Conservation (phyloP, 2,329 filamentous ascomycete species). For the Sporothrix schenckii region DNA sequence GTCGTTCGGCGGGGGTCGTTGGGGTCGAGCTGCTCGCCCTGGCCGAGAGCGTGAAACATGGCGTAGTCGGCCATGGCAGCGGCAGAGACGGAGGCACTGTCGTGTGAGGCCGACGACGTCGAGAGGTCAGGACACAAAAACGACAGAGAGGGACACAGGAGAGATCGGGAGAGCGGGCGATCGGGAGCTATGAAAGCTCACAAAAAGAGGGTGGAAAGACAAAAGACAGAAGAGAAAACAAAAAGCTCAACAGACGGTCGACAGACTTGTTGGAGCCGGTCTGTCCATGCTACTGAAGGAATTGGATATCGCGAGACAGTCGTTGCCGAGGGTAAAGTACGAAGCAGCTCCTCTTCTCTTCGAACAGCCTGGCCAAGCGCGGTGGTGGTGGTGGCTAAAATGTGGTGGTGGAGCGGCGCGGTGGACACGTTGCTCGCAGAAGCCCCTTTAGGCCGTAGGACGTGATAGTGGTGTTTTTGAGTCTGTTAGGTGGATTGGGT, state of each 20-base stretch:
- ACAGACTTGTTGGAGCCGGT: constrained; percentile 10
- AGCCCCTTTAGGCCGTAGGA: not conserved
- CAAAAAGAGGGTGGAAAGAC: not conserved
- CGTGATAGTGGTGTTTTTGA: not conserved
- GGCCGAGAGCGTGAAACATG: constrained; percentile 56
- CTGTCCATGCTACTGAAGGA: constrained; percentile 29
- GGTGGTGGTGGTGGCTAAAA: constrained; percentile 8
- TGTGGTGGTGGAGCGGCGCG: constrained; percentile 11
- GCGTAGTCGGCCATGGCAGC: constrained; percentile 49
- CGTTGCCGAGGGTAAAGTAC: not conserved
- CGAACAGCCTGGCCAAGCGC: constrained; percentile 20
- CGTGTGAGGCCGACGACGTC: not conserved
- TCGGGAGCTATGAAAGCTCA: constrained; percentile 1
- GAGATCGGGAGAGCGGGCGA: not conserved
- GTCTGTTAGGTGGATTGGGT: not conserved
- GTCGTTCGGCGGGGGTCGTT: constrained; percentile 54
- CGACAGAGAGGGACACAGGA: not conserved
- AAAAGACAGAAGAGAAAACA: constrained; percentile 14
- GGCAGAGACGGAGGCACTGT: not conserved
- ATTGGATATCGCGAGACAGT: constrained; percentile 22
- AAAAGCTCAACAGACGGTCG: constrained; percentile 23
- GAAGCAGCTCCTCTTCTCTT: constrained; percentile 1
- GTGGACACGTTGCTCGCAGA: constrained; percentile 34
- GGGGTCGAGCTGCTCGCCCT: constrained; percentile 55
- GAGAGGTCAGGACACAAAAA: not conserved